Conservation (phyloP, 768 basidiomycete species). For the Mrakia frigida region DNA sequence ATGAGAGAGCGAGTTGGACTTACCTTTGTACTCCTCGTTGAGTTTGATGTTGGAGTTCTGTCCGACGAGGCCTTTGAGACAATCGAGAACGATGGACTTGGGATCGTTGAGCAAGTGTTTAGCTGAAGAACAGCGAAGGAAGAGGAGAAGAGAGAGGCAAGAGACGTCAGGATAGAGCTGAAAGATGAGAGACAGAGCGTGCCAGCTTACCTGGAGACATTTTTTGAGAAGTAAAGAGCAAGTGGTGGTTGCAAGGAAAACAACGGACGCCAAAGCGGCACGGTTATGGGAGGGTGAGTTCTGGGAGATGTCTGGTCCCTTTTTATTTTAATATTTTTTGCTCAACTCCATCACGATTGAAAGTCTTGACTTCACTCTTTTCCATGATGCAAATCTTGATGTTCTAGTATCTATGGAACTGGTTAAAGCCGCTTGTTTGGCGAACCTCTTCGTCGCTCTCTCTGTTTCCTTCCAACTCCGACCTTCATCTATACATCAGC, state of each 20-base stretch:
- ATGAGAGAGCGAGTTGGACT: conserved; percentile 9
- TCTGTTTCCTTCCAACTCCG: background rate
- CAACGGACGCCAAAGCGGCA: too few relatives aligned
- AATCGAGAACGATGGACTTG: conserved; percentile 66
- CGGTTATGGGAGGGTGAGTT: too few relatives aligned
- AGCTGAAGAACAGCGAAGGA: background rate
- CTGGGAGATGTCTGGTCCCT: too few relatives aligned
- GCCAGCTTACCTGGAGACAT: background rate
- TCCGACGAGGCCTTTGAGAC: conserved; percentile 59
- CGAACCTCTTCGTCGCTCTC: too few relatives aligned
- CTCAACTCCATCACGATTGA: too few relatives aligned
- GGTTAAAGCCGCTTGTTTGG: too few relatives aligned
- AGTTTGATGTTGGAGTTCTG: conserved; percentile 67
- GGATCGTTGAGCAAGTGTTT: conserved; percentile 79
- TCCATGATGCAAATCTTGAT: too few relatives aligned
- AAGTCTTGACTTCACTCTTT: too few relatives aligned
- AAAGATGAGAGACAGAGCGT: background rate
- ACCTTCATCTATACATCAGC: background rate
- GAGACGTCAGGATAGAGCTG: background rate
- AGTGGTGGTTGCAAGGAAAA: too few relatives aligned
- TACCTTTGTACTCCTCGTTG: conserved; percentile 68
- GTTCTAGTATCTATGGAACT: too few relatives aligned
- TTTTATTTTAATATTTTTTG: too few relatives aligned
- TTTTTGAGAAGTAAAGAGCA: too few relatives aligned
- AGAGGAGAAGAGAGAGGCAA: background rate